A percentile compares a stretch with the other conserved stretches of the same genome.
phyloP scores from a whole-genome alignment of 345 rosid genomes.

The Citrus glauca region DNA sequence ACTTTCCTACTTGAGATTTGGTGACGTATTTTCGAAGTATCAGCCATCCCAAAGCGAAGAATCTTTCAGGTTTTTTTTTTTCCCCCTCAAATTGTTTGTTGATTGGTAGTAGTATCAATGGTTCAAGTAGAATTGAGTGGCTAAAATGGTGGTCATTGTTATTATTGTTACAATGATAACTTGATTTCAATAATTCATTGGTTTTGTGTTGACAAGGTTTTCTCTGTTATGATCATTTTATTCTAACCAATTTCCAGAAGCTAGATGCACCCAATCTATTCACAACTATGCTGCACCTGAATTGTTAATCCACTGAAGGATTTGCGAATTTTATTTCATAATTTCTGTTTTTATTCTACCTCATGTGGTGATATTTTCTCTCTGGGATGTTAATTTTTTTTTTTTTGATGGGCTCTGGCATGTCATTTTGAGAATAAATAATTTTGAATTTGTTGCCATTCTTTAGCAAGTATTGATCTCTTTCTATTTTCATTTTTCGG shows the following conservation, averaged over 20 bases:
- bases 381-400: neutral
- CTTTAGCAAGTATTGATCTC: neutral
- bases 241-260: neutral
- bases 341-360: neutral
- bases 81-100: neutral
- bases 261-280: neutral
- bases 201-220: neutral
- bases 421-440: neutral
- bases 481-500: neutral
- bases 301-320: too few species aligned
- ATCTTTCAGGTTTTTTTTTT: slow-evolving; percentile 53
- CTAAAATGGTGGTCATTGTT: neutral
- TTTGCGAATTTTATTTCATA: too few species aligned
- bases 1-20: slow-evolving; percentile 87
- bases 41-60: slow-evolving; percentile 72
- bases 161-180: neutral
- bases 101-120: neutral
- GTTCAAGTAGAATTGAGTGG: neutral
- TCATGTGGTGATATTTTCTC: neutral
- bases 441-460: neutral
- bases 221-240: neutral
- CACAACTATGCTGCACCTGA: neutral
- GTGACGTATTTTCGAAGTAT: slow-evolving; percentile 87
- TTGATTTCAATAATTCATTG: neutral
- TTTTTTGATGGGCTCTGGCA: neutral